Base-by-base conservation (phyloP, 208 protist genomes). In the Crithidia fasciculata region DNA sequence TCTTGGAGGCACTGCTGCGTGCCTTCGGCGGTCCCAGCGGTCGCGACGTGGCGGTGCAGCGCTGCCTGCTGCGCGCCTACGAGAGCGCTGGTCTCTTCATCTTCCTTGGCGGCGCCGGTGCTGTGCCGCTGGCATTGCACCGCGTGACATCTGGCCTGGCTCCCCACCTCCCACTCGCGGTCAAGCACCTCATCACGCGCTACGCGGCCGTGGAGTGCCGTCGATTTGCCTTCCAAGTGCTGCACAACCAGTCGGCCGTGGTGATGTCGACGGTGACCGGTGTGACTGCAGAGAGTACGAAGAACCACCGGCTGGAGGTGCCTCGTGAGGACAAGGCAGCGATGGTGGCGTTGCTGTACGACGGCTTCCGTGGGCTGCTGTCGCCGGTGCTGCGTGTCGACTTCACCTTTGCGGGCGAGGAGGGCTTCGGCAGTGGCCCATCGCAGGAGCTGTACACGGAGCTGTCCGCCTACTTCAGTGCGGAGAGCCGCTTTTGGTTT, bases 391-490 rank as follows among this genome's bases (percentile, higher is more conserved):
- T 80, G 56, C 89, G 85, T 40, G 55, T 97, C 0, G 88, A 94
- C 78, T 93, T 92, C 74, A 84, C 66, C 39, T 95, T 97, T 73
- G 76, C 81, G 47, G 84, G 73, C 15, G 93, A 97, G 72, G 90
- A 93, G 70, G 93, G 93, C 49, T 93, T 86, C 5, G 93, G 93
- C 50, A 90, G 84, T 19, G 93, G 93, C 0, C 93, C 93, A 2
- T 95, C 93, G 49, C 93, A 94, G 72, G 90, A 97, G 75, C 69
- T 97, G 16, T 97, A 97, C 80, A 76, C 89, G 8, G 87, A 94
- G 69, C 68, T 97, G 8, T 93, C 85, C 10, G 65, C 56, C 0
- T 64, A 81, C 50, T 89, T 89, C 70, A 69, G 68, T n/a, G 49
- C 45, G 0, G 60, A 76, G 53, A 52, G 15, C 45, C 61, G 69